Conservation (phyloP, 768 basidiomycete species). For the Brasilioporus rufonigricans region DNA sequence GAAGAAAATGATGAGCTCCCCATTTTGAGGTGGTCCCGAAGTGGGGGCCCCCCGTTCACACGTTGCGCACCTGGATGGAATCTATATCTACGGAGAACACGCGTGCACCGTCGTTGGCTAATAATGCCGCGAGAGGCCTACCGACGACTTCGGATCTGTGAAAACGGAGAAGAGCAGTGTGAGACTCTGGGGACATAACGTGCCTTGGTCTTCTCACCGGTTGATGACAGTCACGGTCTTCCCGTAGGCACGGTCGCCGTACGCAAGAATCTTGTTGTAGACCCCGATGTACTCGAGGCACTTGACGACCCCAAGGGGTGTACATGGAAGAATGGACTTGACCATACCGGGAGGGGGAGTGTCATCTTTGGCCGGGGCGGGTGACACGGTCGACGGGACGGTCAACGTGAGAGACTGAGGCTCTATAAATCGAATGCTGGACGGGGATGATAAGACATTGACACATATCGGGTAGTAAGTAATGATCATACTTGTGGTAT, state of each 20-base stretch:
- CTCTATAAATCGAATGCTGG: conserved; percentile 88
- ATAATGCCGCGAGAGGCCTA: conserved; percentile 89
- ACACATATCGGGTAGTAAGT: neutral
- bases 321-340: conserved; percentile 97
- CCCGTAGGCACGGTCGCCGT: conserved; percentile 94
- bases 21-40: neutral
- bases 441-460: neutral
- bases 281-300: conserved; percentile 87
- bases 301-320: conserved; percentile 95
- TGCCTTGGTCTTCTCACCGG: conserved; percentile 46
- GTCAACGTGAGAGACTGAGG: conserved; percentile 65
- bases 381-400: conserved; percentile 31
- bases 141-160: conserved; percentile 94
- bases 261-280: conserved; percentile 88
- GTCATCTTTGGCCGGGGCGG: conserved; percentile 45
- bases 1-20: neutral
- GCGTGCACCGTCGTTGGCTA: conserved; percentile 94
- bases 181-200: neutral
- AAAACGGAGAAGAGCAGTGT: neutral
- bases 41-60: neutral
- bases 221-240: conserved; percentile 94
- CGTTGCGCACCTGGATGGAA: conserved; percentile 67
- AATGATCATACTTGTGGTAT: conserved; percentile 78
- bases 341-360: conserved; percentile 80
- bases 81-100: conserved; percentile 96